Conservation (phyloP, 2,329 filamentous ascomycete genomes). For the Aspergillus sp. region DNA sequence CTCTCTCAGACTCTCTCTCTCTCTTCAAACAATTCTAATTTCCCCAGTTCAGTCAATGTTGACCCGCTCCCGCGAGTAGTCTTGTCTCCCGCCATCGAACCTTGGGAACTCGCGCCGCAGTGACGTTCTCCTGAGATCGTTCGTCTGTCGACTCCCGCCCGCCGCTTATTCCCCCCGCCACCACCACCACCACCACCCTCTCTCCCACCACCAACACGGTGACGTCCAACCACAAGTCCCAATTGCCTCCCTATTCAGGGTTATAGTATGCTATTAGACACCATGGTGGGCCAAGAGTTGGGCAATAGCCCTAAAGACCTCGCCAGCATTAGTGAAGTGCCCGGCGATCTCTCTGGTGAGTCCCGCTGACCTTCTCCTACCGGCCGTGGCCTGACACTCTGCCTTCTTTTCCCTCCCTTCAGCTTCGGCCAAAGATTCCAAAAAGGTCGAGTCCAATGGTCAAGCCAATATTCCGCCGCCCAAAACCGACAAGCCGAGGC, state of each 20-base stretch:
- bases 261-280: conserved; percentile 34
- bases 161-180: conserved; percentile 7
- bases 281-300: conserved; percentile 38
- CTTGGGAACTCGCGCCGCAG: not conserved
- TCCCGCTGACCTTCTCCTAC: conserved; percentile 10
- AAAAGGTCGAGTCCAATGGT: conserved; percentile 30
- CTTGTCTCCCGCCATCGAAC: not conserved
- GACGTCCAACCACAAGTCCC: not conserved
- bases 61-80: not conserved
- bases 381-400: conserved; percentile 6
- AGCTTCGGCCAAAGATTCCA: conserved; percentile 26
- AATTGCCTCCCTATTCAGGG: not conserved
- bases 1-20: not conserved
- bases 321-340: conserved; percentile 42
- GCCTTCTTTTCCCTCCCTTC: conserved; percentile 14
- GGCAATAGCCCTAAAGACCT: conserved; percentile 38
- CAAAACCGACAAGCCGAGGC: conserved; percentile 95
- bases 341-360: conserved; percentile 40
- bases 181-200: not conserved
- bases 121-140: not conserved
- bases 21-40: not conserved
- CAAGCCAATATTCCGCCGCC: conserved; percentile 60
- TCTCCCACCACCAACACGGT: not conserved
- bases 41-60: conserved; percentile 4
- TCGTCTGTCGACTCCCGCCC: conserved; percentile 4